Percentiles rank a stretch among this genome's conserved stretches.
Evolutionary conservation across 768 basidiomycete species (phyloP).

Genomic region (Naganishia vaughanmartiniae): DNA sequence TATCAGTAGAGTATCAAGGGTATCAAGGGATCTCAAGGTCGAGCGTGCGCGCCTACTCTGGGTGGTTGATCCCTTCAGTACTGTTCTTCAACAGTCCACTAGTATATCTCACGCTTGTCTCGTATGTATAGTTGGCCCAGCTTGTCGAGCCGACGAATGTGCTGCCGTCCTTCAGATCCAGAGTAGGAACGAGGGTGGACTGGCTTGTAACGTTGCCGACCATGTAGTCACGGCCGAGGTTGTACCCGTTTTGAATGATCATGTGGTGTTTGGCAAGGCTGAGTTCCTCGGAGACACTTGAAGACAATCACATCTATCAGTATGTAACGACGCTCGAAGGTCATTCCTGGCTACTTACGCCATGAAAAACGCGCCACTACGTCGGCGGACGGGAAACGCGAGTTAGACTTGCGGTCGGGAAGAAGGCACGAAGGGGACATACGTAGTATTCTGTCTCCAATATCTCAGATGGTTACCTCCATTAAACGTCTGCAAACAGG

Average conservation of each 20-base stretch:
- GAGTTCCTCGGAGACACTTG: conserved; percentile 42
- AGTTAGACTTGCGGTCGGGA: background rate
- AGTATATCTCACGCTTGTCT: conserved; percentile 67
- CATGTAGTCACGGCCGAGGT: conserved; percentile 78
- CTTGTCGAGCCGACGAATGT: conserved; percentile 66
- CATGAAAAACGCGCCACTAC: conserved; percentile 44
- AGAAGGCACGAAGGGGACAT: background rate
- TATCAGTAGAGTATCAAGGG: background rate
- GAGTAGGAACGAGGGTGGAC: conserved; percentile 29
- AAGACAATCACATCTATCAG: background rate
- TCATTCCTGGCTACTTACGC: conserved; percentile 31
- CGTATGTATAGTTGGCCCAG: conserved; percentile 68
- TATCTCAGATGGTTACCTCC: conserved; percentile 88
- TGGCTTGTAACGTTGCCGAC: conserved; percentile 73
- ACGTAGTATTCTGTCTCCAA: conserved; percentile 69
- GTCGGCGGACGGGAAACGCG: background rate
- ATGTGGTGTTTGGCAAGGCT: conserved; percentile 61
- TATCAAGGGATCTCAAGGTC: background rate
- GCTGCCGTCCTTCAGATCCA: conserved; percentile 59
- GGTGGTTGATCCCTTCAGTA: conserved; percentile 56
- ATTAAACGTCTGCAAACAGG: conserved; percentile 78
- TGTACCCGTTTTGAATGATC: conserved; percentile 75
- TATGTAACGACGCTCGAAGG: background rate
- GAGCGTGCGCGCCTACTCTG: conserved; percentile 19
- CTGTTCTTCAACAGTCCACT: conserved; percentile 69